Percentiles rank a stretch among this genome's conserved stretches.
Conservation (phyloP, 2,329 filamentous ascomycete genomes). For the Phyllosticta ampelicida region DNA sequence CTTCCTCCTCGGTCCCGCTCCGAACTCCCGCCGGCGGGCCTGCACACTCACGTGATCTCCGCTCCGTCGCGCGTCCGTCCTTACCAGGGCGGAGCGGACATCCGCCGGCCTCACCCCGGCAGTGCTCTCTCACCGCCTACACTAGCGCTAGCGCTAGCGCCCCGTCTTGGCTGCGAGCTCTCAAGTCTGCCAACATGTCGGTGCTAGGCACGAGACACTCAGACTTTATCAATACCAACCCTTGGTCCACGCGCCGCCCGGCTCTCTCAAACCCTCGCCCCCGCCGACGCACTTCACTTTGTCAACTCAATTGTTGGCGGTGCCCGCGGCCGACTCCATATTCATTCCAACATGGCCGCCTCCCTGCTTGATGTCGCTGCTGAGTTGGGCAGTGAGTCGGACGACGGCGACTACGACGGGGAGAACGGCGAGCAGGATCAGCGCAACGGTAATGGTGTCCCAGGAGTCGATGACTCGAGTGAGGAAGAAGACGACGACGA, state of each 20-base stretch:
- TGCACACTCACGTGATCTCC: too few relatives aligned
- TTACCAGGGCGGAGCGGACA: too few relatives aligned
- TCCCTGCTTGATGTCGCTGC: slow-evolving; percentile 71
- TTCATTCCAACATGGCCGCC: slow-evolving; percentile 6
- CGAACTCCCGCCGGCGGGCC: too few relatives aligned
- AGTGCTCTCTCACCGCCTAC: too few relatives aligned
- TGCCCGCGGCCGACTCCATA: neutral
- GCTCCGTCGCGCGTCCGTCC: too few relatives aligned
- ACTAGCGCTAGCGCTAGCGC: neutral
- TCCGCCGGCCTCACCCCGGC: too few relatives aligned
- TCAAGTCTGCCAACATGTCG: neutral
- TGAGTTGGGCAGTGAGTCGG: slow-evolving; percentile 57
- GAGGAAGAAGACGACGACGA: slow-evolving; percentile 31
- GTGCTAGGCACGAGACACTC: neutral
- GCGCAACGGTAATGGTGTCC: slow-evolving; percentile 17
- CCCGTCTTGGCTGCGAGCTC: neutral
- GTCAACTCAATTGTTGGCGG: neutral
- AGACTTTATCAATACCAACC: neutral
- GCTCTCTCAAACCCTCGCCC: neutral
- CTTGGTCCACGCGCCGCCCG: neutral
- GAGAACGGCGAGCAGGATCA: slow-evolving; percentile 19
- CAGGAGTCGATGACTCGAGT: slow-evolving; percentile 28
- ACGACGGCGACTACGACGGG: slow-evolving; percentile 28
- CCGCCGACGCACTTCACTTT: neutral
- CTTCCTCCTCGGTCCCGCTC: too few relatives aligned